Percentiles rank a stretch among this genome's conserved stretches.
Evolutionary conservation across 2,329 filamentous ascomycete species (phyloP).

Genomic region (Aspergillus fumigatiaffinis): DNA sequence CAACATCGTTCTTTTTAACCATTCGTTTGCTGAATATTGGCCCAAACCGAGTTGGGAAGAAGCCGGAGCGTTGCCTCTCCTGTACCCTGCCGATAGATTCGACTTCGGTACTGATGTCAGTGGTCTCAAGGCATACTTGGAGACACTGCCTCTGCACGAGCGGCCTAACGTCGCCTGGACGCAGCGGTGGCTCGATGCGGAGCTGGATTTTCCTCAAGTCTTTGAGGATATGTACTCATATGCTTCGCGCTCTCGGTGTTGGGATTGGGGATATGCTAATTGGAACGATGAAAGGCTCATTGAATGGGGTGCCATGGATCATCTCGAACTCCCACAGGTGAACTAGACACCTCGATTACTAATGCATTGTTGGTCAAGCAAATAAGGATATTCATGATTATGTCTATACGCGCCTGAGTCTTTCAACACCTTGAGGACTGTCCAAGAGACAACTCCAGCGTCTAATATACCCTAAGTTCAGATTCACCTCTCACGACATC

Average conservation of each 20-base stretch:
- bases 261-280: constrained; percentile 12
- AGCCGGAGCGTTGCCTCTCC: not conserved
- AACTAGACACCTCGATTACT: no score
- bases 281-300: constrained; percentile 12
- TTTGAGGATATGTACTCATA: constrained; percentile 1
- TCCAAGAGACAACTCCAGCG: no score
- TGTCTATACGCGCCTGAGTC: no score
- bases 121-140: not conserved
- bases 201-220: not conserved
- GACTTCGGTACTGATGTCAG: constrained; percentile 4
- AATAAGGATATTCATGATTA: no score
- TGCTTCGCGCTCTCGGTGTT: not conserved
- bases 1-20: not conserved
- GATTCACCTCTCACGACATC: no score
- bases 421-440: no score
- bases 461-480: no score
- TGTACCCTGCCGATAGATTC: constrained; percentile 14
- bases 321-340: no score
- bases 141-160: constrained; percentile 2
- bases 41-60: not conserved
- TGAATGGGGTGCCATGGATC: no score
- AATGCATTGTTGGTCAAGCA: no score
- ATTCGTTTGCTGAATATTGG: not conserved
- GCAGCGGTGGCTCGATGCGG: not conserved
- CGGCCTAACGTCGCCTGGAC: constrained; percentile 12